phyloP scores from a whole-genome alignment of 2,329 filamentous ascomycete genomes.

The Grosmannia huntii region DNA sequence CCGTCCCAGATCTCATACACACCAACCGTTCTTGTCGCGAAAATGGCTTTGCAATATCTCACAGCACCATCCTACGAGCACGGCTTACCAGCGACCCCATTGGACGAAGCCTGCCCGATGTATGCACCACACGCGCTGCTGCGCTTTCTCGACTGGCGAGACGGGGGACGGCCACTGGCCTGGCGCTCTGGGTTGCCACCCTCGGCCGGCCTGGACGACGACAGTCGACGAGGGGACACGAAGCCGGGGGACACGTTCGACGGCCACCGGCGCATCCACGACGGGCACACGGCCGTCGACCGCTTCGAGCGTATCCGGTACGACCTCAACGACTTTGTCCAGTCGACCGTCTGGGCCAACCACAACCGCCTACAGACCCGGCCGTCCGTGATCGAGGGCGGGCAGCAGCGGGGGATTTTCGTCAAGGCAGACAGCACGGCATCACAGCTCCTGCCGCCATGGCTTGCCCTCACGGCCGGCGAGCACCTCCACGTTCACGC shows the following conservation, averaged over 20 bases:
- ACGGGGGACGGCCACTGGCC: neutral
- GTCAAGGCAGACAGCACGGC: constrained; percentile 3
- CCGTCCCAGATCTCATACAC: too few species aligned
- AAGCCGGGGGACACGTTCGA: neutral
- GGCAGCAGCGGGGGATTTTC: constrained; percentile 18
- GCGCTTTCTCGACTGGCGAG: constrained; percentile 5
- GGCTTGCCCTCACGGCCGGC: constrained; percentile 14
- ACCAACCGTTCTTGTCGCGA: too few species aligned
- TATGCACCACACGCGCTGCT: neutral
- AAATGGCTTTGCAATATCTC: too few species aligned
- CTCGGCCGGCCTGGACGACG: neutral
- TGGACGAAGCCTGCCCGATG: neutral
- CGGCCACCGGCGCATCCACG: neutral
- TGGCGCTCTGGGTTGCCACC: constrained; percentile 7
- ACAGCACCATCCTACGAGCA: too few species aligned
- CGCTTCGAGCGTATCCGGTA: constrained; percentile 1
- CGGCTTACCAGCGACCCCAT: too few species aligned
- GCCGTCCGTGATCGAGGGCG: constrained; percentile 20
- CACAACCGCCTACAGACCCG: constrained; percentile 15
- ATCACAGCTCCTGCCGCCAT: neutral
- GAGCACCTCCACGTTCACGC: constrained; percentile 26
- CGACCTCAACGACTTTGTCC: constrained; percentile 10
- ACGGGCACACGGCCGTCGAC: neutral
- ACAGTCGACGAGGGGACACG: neutral
- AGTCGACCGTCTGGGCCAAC: constrained; percentile 16